Conservation (phyloP, 148 eudicot genomes). For the Simmondsia chinensis region DNA sequence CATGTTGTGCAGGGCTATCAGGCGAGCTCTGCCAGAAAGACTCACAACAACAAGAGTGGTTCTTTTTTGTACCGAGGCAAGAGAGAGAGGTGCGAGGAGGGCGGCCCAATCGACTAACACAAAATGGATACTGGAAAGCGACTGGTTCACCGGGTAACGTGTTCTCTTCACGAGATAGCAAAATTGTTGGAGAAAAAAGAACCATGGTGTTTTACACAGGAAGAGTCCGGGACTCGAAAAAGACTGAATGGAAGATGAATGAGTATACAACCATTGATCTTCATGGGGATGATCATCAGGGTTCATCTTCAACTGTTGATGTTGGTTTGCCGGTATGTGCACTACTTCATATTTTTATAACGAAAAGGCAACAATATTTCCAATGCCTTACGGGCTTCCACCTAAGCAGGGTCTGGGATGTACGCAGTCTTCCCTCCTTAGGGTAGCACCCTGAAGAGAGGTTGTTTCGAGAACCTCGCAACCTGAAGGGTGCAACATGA, state of each 20-base stretch:
- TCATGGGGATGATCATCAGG: neutral
- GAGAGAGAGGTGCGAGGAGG: slow-evolving; percentile 51
- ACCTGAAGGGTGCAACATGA: too few relatives aligned
- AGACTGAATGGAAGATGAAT: slow-evolving; percentile 71
- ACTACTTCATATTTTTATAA: too few relatives aligned
- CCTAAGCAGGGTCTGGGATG: too few relatives aligned
- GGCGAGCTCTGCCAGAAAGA: slow-evolving; percentile 35
- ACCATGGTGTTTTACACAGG: slow-evolving; percentile 82
- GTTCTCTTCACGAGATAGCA: slow-evolving; percentile 24
- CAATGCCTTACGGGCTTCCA: too few relatives aligned
- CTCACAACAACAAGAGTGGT: slow-evolving; percentile 39
- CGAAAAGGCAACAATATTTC: too few relatives aligned
- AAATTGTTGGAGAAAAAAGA: slow-evolving; percentile 41
- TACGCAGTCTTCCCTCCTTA: too few relatives aligned
- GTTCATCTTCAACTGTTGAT: slow-evolving; percentile 6
- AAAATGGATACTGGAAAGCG: slow-evolving; percentile 67
- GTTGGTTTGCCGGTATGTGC: too few relatives aligned
- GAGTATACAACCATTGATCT: slow-evolving; percentile 35
- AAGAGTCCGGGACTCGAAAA: slow-evolving; percentile 34
- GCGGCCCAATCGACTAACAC: slow-evolving; percentile 45
- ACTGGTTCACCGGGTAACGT: slow-evolving; percentile 49
- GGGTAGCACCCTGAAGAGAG: too few relatives aligned
- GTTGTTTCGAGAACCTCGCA: too few relatives aligned
- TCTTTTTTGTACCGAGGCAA: slow-evolving; percentile 50
- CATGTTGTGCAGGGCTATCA: slow-evolving; percentile 17